phyloP scores from a whole-genome alignment of 305 asterid species.

The Euphrasia arctica region DNA sequence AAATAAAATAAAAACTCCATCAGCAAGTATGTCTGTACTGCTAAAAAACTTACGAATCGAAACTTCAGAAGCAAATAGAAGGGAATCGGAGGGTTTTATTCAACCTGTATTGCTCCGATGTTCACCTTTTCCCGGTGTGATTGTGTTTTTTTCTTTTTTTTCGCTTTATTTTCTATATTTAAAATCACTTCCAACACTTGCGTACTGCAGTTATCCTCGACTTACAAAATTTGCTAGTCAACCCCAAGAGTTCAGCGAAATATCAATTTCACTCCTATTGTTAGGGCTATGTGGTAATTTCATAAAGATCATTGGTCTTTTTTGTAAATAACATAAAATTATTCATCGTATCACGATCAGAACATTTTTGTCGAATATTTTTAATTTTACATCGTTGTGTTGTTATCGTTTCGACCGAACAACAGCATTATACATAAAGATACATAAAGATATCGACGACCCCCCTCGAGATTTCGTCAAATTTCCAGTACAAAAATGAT shows the following conservation, averaged over 20 bases:
- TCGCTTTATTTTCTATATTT: not conserved
- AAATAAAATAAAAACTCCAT: not conserved
- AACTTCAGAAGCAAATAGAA: conserved; percentile 13
- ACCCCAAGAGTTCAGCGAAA: not conserved
- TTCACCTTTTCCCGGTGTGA: not conserved
- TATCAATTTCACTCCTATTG: not conserved
- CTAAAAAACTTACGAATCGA: conserved; percentile 22
- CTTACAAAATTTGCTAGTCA: not conserved
- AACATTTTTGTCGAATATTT: too few relatives aligned
- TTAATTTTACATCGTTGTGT: too few relatives aligned
- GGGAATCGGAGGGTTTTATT: not conserved
- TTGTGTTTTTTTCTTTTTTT: not conserved
- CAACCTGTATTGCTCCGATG: conserved; percentile 12
- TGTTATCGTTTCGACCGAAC: too few relatives aligned
- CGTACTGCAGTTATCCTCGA: not conserved
- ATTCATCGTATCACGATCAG: too few relatives aligned
- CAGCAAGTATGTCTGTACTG: not conserved
- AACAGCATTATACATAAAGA: too few relatives aligned
- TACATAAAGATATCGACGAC: too few relatives aligned
- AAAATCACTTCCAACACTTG: too few relatives aligned
- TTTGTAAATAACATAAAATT: too few relatives aligned
- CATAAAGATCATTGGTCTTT: too few relatives aligned
- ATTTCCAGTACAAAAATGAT: too few relatives aligned
- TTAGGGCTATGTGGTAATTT: too few relatives aligned
- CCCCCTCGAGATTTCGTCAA: too few relatives aligned